phyloP scores from a whole-genome alignment of 805 yeast genomes.

The Yamadazyma insecticola region DNA sequence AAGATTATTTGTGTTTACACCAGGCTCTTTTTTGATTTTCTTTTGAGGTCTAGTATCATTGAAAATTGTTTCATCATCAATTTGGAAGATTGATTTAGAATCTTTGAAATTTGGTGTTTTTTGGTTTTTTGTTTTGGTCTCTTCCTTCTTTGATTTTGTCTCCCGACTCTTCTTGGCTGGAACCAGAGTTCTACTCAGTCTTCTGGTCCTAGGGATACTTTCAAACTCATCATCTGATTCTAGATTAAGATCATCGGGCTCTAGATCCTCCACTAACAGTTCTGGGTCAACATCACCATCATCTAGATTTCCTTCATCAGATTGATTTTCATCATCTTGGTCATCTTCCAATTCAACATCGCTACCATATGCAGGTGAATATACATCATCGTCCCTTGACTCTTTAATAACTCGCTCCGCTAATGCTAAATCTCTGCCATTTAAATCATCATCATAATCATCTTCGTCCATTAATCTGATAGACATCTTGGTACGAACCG shows the following conservation, averaged over 20 bases:
- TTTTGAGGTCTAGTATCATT: no score
- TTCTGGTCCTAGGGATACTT: no score
- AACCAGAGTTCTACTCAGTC: background rate
- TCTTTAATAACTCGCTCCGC: conserved; percentile 38
- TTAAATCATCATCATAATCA: conserved; percentile 22
- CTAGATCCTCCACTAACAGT: background rate
- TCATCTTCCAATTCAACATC: conserved; percentile 14
- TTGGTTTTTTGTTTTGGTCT: no score
- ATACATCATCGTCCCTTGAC: conserved; percentile 10
- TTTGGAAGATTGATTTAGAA: conserved; percentile 6
- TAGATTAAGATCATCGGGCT: background rate
- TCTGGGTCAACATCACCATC: conserved; percentile 1
- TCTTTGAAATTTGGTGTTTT: no score
- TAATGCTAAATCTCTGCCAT: conserved; percentile 36
- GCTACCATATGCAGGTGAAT: conserved; percentile 8
- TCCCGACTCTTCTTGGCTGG: background rate
- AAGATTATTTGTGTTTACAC: background rate
- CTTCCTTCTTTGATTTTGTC: no score
- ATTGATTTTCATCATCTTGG: conserved; percentile 9
- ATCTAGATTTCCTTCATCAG: conserved; percentile 5
- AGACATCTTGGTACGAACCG: conserved; percentile 31
- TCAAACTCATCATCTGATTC: background rate
- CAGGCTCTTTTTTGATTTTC: background rate
- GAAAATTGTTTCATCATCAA: conserved; percentile 24
- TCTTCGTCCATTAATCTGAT: conserved; percentile 30